Evolutionary conservation across 2,329 filamentous ascomycete genomes (phyloP).

Genomic region (Exophiala sp.): DNA sequence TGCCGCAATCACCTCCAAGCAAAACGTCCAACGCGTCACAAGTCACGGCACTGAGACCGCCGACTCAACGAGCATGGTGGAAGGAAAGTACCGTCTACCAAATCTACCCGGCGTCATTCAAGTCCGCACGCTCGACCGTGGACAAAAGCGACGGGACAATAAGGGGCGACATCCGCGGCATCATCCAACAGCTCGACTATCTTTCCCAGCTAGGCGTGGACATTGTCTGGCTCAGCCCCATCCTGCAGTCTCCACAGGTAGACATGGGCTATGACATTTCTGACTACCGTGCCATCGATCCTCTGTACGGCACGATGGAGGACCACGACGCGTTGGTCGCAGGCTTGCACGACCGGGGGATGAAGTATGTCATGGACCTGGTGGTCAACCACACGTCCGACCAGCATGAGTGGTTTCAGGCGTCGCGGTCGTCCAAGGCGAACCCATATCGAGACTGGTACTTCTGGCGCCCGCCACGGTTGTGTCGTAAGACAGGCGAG

Average conservation of each 20-base stretch:
- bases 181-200: slow-evolving; percentile 65
- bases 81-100: slow-evolving; percentile 58
- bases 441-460: slow-evolving; percentile 69
- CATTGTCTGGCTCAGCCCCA: slow-evolving; percentile 54
- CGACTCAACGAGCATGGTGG: slow-evolving; percentile 45
- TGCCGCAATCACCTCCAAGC: too few species aligned
- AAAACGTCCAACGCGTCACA: background rate
- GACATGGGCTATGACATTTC: slow-evolving; percentile 51
- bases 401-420: slow-evolving; percentile 60
- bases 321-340: slow-evolving; percentile 46
- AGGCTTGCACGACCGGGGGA: slow-evolving; percentile 42
- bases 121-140: slow-evolving; percentile 37
- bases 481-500: slow-evolving; percentile 53
- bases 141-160: slow-evolving; percentile 49
- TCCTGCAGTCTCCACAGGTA: slow-evolving; percentile 53
- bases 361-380: slow-evolving; percentile 50
- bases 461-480: slow-evolving; percentile 51
- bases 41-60: slow-evolving; percentile 3
- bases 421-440: slow-evolving; percentile 59
- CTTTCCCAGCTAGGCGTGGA: slow-evolving; percentile 60
- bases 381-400: slow-evolving; percentile 46
- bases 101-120: slow-evolving; percentile 58
- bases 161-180: slow-evolving; percentile 62
- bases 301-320: slow-evolving; percentile 45
- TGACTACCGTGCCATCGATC: slow-evolving; percentile 45